These are phyloP conservation scores for Scutellaria baicalensis DNA, from an alignment of 257 asterid genomes.

Conservation along the genomic window DNA sequence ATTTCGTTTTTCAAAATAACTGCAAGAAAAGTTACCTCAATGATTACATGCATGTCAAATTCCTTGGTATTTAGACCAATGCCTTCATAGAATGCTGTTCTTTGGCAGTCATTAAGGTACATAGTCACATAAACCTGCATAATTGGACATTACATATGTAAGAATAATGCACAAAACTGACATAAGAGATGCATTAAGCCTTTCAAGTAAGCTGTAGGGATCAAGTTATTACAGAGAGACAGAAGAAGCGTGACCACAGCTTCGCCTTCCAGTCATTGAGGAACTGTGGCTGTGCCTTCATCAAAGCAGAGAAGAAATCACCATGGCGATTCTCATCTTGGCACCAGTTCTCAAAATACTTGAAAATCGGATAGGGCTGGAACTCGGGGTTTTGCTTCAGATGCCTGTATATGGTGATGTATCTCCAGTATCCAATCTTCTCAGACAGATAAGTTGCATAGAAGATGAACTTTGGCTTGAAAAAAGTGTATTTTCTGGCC, in stretches of 20 bases:
- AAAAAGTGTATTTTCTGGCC: constrained; percentile 94
- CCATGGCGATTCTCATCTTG: constrained; percentile 99
- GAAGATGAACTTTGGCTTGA: constrained; percentile 98
- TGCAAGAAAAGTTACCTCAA: constrained; percentile 47
- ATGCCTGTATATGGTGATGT: constrained; percentile 94
- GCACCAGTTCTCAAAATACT: constrained; percentile 99
- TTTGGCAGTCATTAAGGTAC: constrained; percentile 87
- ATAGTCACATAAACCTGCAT: constrained; percentile 91
- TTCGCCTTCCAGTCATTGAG: constrained; percentile 99
- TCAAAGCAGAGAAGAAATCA: constrained; percentile 98
- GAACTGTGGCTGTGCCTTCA: constrained; percentile 99
- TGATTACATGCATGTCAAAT: constrained; percentile 97
- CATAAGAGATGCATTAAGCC: constrained; percentile 15
- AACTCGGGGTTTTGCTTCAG: constrained; percentile 86
- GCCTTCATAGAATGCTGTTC: constrained; percentile 88
- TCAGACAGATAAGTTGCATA: constrained; percentile 52
- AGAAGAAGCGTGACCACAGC: constrained; percentile 97
- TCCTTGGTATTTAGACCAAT: constrained; percentile 89
- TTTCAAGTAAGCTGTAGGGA: constrained; percentile 18
- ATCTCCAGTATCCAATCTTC: constrained; percentile 98
- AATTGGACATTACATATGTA: not conserved
- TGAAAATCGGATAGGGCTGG: constrained; percentile 94
- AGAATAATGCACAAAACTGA: not conserved
- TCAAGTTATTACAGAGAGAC: constrained; percentile 68
- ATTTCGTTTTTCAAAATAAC: no score